Evolutionary conservation across 192 early-diverging fungal species (phyloP).

Genomic region (Coemansia sp.): DNA sequence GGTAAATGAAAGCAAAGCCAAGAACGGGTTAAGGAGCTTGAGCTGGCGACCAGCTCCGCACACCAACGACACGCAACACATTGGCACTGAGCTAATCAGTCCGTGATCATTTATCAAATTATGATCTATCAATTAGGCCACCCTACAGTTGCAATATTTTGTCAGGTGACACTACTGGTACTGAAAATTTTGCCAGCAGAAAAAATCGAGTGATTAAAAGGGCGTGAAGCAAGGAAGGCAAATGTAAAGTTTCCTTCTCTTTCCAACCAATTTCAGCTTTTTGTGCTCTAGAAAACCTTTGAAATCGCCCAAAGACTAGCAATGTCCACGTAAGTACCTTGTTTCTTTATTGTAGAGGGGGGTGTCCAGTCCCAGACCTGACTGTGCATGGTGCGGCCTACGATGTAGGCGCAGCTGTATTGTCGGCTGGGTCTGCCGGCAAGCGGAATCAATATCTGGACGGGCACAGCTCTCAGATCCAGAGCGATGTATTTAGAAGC

Average conservation of each 20-base stretch:
- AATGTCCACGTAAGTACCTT: slow-evolving; percentile 41
- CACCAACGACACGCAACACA: background rate
- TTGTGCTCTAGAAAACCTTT: slow-evolving; percentile 6
- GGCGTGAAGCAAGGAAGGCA: background rate
- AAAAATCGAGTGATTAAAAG: background rate
- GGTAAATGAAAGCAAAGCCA: background rate
- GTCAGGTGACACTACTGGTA: too few relatives aligned
- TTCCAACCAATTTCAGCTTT: slow-evolving; percentile 18
- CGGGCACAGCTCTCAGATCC: slow-evolving; percentile 1
- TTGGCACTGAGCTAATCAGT: background rate
- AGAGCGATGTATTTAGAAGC: background rate
- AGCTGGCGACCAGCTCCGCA: background rate
- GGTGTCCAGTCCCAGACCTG: background rate
- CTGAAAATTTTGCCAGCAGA: background rate
- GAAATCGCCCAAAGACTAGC: slow-evolving; percentile 13
- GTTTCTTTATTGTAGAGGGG: background rate
- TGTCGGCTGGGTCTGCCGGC: background rate
- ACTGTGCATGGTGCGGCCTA: background rate
- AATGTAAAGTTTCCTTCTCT: slow-evolving; percentile 21
- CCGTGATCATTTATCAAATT: background rate
- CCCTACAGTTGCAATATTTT: slow-evolving; percentile 12
- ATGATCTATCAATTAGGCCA: background rate
- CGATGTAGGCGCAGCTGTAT: background rate
- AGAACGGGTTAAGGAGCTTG: background rate
- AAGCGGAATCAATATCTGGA: slow-evolving; percentile 5